These are phyloP conservation scores for Bidens hawaiensis DNA, from an alignment of 140 eudicot genomes.

Conservation along the genomic window DNA sequence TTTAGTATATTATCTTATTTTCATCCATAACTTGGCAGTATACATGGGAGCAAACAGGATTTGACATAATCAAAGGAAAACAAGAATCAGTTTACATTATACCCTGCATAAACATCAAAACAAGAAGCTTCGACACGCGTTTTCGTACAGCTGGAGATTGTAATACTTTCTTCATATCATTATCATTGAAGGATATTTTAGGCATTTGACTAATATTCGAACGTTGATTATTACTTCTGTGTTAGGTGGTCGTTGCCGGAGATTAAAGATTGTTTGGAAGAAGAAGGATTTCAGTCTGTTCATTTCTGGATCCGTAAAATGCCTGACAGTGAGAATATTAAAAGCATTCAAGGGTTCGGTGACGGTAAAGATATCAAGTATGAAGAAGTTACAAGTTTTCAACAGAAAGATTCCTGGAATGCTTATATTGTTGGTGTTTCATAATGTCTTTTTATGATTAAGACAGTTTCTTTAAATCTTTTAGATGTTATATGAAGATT, in stretches of 20 bases:
- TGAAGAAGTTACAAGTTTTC: constrained; percentile 88
- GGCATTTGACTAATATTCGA: background rate
- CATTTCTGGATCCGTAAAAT: constrained; percentile 90
- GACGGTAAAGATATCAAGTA: constrained; percentile 59
- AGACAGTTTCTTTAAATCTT: background rate
- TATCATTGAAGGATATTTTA: background rate
- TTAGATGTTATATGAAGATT: too few species aligned
- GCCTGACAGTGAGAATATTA: constrained; percentile 75
- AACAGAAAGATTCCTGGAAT: constrained; percentile 92
- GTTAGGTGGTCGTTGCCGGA: constrained; percentile 95
- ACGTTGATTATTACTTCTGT: background rate
- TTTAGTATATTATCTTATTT: background rate
- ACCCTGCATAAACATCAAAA: constrained; percentile 63
- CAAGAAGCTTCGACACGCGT: constrained; percentile 82
- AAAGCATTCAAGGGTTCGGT: constrained; percentile 67
- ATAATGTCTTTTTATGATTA: constrained; percentile 22
- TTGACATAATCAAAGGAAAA: constrained; percentile 81
- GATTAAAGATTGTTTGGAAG: constrained; percentile 88
- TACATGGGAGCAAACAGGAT: constrained; percentile 96
- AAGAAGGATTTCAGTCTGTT: constrained; percentile 75
- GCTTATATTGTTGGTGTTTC: constrained; percentile 86
- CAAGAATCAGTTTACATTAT: constrained; percentile 90
- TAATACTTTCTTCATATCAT: constrained; percentile 16
- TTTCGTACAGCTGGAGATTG: constrained; percentile 98
- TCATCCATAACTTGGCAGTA: constrained; percentile 37